Evolutionary conservation across 441 rosid species (phyloP).

Genomic region (Dalechampia spathulata): DNA sequence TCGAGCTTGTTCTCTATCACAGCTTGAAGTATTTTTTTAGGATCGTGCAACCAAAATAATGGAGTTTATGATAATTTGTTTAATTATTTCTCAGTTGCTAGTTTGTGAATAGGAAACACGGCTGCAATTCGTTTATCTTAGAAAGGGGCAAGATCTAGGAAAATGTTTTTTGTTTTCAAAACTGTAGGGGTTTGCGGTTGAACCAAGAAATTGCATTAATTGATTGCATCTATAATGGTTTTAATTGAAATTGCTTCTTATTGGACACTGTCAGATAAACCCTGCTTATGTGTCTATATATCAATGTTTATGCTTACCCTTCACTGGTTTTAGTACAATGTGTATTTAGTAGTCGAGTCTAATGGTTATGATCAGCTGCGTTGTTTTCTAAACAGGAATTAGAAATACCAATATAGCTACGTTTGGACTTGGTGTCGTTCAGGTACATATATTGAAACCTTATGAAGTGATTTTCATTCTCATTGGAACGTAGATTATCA

Average conservation of each 20-base stretch:
- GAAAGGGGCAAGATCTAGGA: no score
- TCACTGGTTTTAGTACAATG: background rate
- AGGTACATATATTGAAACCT: conserved; percentile 38
- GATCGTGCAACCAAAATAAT: no score
- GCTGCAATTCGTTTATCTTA: no score
- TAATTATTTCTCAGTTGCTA: no score
- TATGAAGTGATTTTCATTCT: background rate
- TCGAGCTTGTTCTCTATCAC: conserved; percentile 10
- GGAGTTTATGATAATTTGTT: no score
- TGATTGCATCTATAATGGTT: no score
- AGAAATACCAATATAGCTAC: conserved; percentile 74
- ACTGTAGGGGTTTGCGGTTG: background rate
- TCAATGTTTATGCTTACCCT: background rate
- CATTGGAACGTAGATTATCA: background rate
- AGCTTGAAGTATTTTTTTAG: background rate
- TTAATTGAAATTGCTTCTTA: no score
- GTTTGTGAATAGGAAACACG: no score
- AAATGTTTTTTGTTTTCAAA: background rate
- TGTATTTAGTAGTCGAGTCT: background rate
- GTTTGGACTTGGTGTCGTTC: conserved; percentile 75
- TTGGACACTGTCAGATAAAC: no score
- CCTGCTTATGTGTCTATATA: no score
- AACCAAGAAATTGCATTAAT: background rate
- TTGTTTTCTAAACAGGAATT: conserved; percentile 49
- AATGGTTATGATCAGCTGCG: conserved; percentile 9